Percentiles rank a stretch among this genome's conserved stretches.
phyloP scores from a whole-genome alignment of 1,139 yeast genomes.

The Kodamaea fungicola region DNA sequence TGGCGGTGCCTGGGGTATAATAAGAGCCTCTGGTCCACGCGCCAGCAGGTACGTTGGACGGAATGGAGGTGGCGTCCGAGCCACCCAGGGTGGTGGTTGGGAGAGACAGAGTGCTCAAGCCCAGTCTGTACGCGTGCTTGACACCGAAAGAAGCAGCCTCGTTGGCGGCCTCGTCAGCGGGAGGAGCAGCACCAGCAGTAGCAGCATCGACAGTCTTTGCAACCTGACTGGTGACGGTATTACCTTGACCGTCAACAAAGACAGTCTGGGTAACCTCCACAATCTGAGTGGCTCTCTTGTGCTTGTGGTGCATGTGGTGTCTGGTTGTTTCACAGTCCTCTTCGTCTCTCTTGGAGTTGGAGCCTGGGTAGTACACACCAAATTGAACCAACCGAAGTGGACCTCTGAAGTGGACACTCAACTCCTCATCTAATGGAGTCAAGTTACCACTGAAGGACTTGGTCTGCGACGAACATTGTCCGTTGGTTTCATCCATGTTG shows the following conservation, averaged over 20 bases:
- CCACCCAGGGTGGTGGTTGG: slow-evolving; percentile 11
- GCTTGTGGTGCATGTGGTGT: slow-evolving; percentile 58
- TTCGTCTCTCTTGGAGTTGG: slow-evolving; percentile 28
- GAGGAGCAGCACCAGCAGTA: slow-evolving; percentile 24
- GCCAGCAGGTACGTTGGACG: slow-evolving; percentile 15
- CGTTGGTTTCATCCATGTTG: slow-evolving; percentile 43
- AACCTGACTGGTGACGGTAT: slow-evolving; percentile 32
- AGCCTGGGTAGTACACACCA: slow-evolving; percentile 55
- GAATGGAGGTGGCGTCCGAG: slow-evolving; percentile 10
- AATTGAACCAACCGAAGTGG: slow-evolving; percentile 62
- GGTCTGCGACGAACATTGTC: slow-evolving; percentile 52
- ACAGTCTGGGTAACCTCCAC: slow-evolving; percentile 78
- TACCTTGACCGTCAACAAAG: slow-evolving; percentile 55
- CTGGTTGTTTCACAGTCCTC: slow-evolving; percentile 39
- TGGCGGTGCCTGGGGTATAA: slow-evolving; percentile 23
- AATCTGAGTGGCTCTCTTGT: slow-evolving; percentile 55
- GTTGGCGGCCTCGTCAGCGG: slow-evolving; percentile 25
- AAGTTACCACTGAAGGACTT: slow-evolving; percentile 55
- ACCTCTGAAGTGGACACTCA: slow-evolving; percentile 82
- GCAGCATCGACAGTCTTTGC: slow-evolving; percentile 12
- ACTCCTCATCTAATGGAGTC: slow-evolving; percentile 65
- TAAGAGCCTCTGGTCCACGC: slow-evolving; percentile 24
- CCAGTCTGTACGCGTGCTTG: slow-evolving; percentile 12
- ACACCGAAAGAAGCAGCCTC: slow-evolving; percentile 8
- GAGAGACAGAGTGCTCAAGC: slow-evolving; percentile 11